Evolutionary conservation across 2,329 filamentous ascomycete genomes (phyloP), one percentile per base, ranked within the genome.

Genomic region (Truncatella angustata): DNA sequence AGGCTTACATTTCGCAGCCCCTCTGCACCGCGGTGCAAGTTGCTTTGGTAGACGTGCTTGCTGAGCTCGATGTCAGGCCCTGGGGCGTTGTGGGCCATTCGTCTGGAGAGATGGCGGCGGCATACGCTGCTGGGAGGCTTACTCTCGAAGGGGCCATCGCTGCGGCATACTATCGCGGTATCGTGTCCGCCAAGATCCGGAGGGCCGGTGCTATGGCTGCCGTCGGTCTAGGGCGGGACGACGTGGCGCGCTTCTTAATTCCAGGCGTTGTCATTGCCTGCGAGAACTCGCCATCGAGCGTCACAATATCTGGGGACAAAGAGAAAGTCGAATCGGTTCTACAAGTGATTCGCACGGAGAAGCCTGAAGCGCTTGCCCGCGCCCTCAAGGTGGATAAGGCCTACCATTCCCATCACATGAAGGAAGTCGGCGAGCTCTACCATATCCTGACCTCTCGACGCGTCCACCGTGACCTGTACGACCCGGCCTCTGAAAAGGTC

Each of bases 151-250:
- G 3, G 24, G 49, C 49, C 4, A 43, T 50, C n/a, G 18, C 6
- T 6, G 39, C 26, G 4, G 49, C 49, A 6, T 43, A 12, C 36
- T 36, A 35, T 20, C 37, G 49, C 4, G 49, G 49, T 12, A 49
- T 32, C 7, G 28, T 32, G 7, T 70, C 73, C 59, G 70, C 66
- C 4, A 61, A 71, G 3, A 66, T 69, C 12, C 55, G 54, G 30
- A 51, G 58, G 30, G 34, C 57, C 4, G 50, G 14, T 4, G 35
- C 7, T 28, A 20, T 34, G 21, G 14, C 18, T n/a, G 21, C 9
- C 9, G 26, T 39, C 12, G 28, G 20, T 18, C 16, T 11, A 9
- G 21, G 39, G 11, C 12, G 12, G 4, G 10, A 26, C 7, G 10
- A 43, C 12, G 39, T 43, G 20, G 11, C 39, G 9, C 2, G 4